A percentile compares a stretch with the other conserved stretches of the same genome.
These are phyloP conservation scores for Rubus parviflorus DNA, from an alignment of 306 rosid species.

Conservation along the genomic window DNA sequence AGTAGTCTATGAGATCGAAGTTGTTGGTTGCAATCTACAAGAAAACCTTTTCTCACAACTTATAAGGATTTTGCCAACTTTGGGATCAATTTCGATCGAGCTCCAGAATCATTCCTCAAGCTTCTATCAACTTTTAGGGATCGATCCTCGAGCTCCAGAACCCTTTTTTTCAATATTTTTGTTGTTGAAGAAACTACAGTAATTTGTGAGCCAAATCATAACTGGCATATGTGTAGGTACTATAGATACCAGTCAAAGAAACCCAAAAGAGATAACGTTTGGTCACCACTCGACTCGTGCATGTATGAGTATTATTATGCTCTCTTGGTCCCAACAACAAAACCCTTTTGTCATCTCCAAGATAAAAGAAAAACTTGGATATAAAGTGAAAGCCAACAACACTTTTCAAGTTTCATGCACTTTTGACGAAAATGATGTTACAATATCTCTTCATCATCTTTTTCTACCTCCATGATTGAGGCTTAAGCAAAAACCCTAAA, in stretches of 20 bases:
- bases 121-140: neutral
- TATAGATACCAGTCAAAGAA: neutral
- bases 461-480: slow-evolving; percentile 30
- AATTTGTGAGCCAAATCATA: neutral
- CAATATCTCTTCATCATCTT: neutral
- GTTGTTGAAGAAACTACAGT: neutral
- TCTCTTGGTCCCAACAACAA: slow-evolving; percentile 44
- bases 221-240: neutral
- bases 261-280: slow-evolving; percentile 6
- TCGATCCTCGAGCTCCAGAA: neutral
- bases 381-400: slow-evolving; percentile 33
- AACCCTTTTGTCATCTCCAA: slow-evolving; percentile 56
- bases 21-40: no score
- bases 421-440: slow-evolving; percentile 44
- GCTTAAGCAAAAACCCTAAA: neutral
- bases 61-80: neutral
- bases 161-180: neutral
- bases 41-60: neutral
- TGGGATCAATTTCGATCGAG: neutral
- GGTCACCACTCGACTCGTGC: slow-evolving; percentile 18
- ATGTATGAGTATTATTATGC: neutral
- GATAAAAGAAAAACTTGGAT: slow-evolving; percentile 11
- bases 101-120: neutral
- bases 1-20: neutral
- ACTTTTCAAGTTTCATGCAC: slow-evolving; percentile 33